Percentiles rank a stretch among this genome's conserved stretches.
Conservation (phyloP, 192 early-diverging fungal genomes). For the Gonapodya sp. region DNA sequence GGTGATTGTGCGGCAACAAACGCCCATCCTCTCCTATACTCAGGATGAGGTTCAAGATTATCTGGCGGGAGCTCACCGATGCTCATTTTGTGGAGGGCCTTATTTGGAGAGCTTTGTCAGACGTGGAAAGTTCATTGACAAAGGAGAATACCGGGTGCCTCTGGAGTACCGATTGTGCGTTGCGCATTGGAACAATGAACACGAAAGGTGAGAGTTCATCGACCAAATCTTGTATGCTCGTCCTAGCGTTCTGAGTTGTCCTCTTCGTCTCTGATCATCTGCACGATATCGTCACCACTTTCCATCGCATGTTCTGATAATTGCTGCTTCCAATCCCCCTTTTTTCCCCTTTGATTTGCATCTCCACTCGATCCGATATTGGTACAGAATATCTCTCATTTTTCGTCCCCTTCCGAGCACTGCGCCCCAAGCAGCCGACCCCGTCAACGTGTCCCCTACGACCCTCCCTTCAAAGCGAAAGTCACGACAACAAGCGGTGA, state of each 20-base stretch:
- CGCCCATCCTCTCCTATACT: constrained; percentile 39
- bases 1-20: constrained; percentile 53
- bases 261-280: too few relatives aligned
- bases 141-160: constrained; percentile 38
- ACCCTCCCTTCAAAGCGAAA: background rate
- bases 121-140: constrained; percentile 54
- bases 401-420: constrained; percentile 55
- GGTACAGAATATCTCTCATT: constrained; percentile 29
- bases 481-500: background rate
- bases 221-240: background rate
- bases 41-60: constrained; percentile 53
- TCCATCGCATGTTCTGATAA: too few relatives aligned
- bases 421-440: constrained; percentile 24
- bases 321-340: too few relatives aligned
- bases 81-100: constrained; percentile 71
- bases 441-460: background rate
- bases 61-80: constrained; percentile 42
- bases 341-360: too few relatives aligned
- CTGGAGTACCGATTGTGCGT: constrained; percentile 64
- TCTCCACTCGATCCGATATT: too few relatives aligned
- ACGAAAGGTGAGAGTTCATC: constrained; percentile 32
- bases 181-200: constrained; percentile 67
- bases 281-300: too few relatives aligned
- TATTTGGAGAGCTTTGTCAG: constrained; percentile 55
- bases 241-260: too few relatives aligned